Evolutionary conservation across 306 rosid genomes (phyloP), one percentile per base, ranked within the genome.

Genomic region (Medicago lupulina): DNA sequence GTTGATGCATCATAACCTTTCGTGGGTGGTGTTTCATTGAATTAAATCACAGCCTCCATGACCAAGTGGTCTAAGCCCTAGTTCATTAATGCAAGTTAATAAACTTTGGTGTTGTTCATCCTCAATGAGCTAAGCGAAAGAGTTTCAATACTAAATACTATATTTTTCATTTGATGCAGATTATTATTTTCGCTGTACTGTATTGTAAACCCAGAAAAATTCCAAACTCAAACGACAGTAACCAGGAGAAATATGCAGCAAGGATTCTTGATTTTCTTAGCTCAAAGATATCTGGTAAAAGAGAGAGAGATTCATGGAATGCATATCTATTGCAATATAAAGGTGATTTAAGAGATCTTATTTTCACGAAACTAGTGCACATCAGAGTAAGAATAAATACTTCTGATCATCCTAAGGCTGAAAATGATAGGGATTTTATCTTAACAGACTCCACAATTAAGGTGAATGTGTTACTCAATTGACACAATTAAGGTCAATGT

Each of bases 331-430:
- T 88, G 62, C 85, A 92, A 60, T 62, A 87, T 18, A 77, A 81
- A 31, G 83, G 85, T 60, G 92, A 94, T 77, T 38, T 91, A 85
- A 92, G 93, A 86, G 95, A 92, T 61, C 68, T 90, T 54, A 66
- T 85, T 70, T 88, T 92, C 86, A 81, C 83, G 82, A 92, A 82
- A 81, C 95, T 87, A 53, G 80, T 94, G 9, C 95, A 92, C 53
- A 58, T 94, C 67, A 86, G 92, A 77, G 40, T 95, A 83, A 90
- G 85, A 87, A 34, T 95, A 49, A 85, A 85, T 64, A 63, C 65
- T 80, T 75, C 16, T 17, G 89, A 81, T 70, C 98, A 92, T 77
- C 88, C 90, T 51, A 95, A 89, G 90, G 93, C 90, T 46, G 92
- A 84, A 3, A 90, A 87, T 67, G 73, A 77, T 23, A 88, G 85